phyloP scores from a whole-genome alignment of 2,329 filamentous ascomycete species.

The Drechmeria coniospora region DNA sequence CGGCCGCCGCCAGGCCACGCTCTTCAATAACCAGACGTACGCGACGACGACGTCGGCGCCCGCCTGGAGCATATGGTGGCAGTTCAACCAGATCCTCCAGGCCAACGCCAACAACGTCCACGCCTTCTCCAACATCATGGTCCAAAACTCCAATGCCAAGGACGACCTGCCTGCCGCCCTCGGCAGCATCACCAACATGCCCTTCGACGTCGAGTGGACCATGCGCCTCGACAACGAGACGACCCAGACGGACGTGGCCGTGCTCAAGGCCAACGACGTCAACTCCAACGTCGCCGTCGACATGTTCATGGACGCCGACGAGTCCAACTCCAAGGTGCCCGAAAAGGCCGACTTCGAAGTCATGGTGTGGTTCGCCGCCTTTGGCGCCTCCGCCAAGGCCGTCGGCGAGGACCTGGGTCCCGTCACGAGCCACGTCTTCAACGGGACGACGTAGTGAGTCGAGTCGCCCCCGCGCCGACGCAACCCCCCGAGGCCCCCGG shows the following conservation, averaged over 20 bases:
- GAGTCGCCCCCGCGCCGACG: too few species aligned
- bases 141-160: too few species aligned
- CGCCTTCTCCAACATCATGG: constrained; percentile 37
- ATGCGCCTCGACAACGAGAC: constrained; percentile 27
- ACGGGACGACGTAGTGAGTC: constrained; percentile 27
- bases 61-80: constrained; percentile 36
- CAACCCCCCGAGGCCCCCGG: background rate
- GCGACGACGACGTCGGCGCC: constrained; percentile 29
- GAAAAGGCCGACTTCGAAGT: constrained; percentile 32
- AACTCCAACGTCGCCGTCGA: constrained; percentile 43
- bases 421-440: constrained; percentile 19
- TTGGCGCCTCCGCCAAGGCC: constrained; percentile 30
- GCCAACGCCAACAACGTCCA: constrained; percentile 26
- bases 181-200: constrained; percentile 20
- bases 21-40: constrained; percentile 34
- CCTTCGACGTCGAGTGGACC: constrained; percentile 32
- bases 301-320: constrained; percentile 38
- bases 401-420: constrained; percentile 23
- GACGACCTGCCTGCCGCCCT: constrained; percentile 27
- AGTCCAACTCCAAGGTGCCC: constrained; percentile 22
- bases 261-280: constrained; percentile 19
- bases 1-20: constrained; percentile 26
- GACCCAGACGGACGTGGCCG: constrained; percentile 15
- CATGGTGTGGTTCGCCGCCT: constrained; percentile 40
- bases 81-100: constrained; percentile 25